Evolutionary conservation across 305 asterid genomes (phyloP).

Genomic region (Rubia peregrina): DNA sequence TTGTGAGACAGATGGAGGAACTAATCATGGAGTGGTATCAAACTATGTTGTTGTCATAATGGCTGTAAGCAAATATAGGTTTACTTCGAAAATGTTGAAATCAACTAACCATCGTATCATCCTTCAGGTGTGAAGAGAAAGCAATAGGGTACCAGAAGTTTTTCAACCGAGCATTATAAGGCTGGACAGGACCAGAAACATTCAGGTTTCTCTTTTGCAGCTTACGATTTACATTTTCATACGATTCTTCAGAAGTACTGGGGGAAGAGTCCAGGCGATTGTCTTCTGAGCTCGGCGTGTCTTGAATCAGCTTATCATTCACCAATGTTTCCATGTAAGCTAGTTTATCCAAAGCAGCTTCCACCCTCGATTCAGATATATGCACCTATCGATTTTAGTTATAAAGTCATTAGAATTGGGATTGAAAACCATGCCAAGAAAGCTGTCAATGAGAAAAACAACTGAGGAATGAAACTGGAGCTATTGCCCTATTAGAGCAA

Average conservation of each 20-base stretch:
- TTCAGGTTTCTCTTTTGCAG: conserved; percentile 39
- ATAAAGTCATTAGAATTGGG: conserved; percentile 8
- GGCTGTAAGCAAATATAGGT: background rate
- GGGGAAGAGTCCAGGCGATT: conserved; percentile 32
- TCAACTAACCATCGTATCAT: conserved; percentile 68
- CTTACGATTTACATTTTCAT: conserved; percentile 25
- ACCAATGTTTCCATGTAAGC: conserved; percentile 79
- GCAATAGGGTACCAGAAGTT: conserved; percentile 92
- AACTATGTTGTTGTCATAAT: background rate
- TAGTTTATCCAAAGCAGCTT: conserved; percentile 78
- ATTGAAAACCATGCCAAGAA: background rate
- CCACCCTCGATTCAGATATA: conserved; percentile 84
- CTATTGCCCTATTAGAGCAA: background rate
- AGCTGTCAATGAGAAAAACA: background rate
- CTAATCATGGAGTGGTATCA: background rate
- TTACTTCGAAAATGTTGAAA: background rate
- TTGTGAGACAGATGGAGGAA: background rate
- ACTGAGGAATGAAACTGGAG: background rate
- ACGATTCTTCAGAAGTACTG: conserved; percentile 34
- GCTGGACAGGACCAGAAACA: conserved; percentile 77
- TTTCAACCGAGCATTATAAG: conserved; percentile 49
- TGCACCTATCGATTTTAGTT: conserved; percentile 48
- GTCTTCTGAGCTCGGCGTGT: conserved; percentile 36
- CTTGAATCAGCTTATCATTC: conserved; percentile 60
- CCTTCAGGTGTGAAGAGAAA: conserved; percentile 66